Base-by-base conservation (phyloP, 176 grass and related monocot genomes). In the Urochloa ruziziensis region DNA sequence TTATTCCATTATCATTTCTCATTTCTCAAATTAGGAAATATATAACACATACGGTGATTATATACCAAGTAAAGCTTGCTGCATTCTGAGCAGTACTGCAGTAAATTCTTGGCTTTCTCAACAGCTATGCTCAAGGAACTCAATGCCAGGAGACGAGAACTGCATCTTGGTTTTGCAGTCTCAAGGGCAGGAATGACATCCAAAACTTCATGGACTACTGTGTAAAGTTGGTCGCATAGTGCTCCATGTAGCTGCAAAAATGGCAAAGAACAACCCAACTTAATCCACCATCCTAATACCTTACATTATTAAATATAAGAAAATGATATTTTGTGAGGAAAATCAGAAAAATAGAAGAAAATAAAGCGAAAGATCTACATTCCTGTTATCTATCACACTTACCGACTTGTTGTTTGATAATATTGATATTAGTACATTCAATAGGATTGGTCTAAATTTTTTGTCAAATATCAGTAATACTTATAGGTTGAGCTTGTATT, bases 51-150 rank as follows among this genome's bases (percentile, higher is more conserved):
- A 33, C 16, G 65, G 14, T 2, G 79, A 21, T 61, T 84, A 76
- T 51, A 39, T 88, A 94, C 95, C 92, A 97, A 75, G 86, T 97
- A 97, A 87, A 97, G 88, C 70, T 91, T 94, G 95, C 95, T 97
- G 77, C 82, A 91, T 44, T 97, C 95, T 37, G 88, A 86, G 75
- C 95, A 97, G 81, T 89, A 81, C 52, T 91, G 81, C 79, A 97
- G 92, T 46, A 97, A 72, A 69, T 76, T 69, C 70, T 88, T 97
- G 62, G 92, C 83, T 67, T 93, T 97, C 53, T 91, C 74, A 33
- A 92, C 83, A 78, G 73, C 60, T 71, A 93, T 81, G 46, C 84
- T 78, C 75, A 97, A 74, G 27, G 86, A 87, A 46, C 92, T 93
- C 73, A 97, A 80, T 47, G 88, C 92, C 21, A 91, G 78, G 76